These are phyloP conservation scores for Fusarium mundagurra DNA, from an alignment of 2,329 filamentous ascomycete species.

Conservation along the genomic window DNA sequence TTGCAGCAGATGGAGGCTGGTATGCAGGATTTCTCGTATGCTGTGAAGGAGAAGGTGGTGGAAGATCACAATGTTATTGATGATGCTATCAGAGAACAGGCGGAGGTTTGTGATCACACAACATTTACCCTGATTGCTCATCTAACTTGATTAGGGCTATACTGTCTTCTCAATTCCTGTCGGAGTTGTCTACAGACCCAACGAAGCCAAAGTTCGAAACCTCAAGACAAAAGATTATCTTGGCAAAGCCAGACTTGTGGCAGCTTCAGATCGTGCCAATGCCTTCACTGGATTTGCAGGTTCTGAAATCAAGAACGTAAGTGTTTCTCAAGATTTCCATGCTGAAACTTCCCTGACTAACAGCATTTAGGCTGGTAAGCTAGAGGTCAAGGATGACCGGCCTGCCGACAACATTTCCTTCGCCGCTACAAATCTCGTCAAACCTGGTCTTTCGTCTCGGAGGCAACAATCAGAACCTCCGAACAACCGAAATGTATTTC, in stretches of 20 bases:
- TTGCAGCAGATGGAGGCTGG: constrained; percentile 90
- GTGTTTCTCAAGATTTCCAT: constrained; percentile 38
- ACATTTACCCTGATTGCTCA: not conserved
- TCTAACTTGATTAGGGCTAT: constrained; percentile 74
- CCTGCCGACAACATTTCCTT: constrained; percentile 87
- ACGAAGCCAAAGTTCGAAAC: constrained; percentile 98
- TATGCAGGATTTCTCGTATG: constrained; percentile 89
- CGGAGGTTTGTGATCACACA: constrained; percentile 71
- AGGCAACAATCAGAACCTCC: constrained; percentile 89
- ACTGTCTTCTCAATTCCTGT: constrained; percentile 99
- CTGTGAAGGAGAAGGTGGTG: constrained; percentile 94
- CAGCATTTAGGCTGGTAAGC: constrained; percentile 57
- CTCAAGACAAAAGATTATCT: constrained; percentile 98
- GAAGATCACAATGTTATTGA: constrained; percentile 98
- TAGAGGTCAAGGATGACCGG: constrained; percentile 77
- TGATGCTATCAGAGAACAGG: constrained; percentile 91
- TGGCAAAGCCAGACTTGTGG: constrained; percentile 92
- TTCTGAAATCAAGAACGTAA: constrained; percentile 78
- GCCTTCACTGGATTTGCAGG: constrained; percentile 85
- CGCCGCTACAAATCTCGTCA: constrained; percentile 92
- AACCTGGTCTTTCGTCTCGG: constrained; percentile 81
- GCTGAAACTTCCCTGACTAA: constrained; percentile 15
- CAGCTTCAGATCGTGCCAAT: constrained; percentile 82
- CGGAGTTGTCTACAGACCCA: constrained; percentile 92
- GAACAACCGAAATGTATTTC: constrained; percentile 82